These are phyloP conservation scores for Anethum foeniculum DNA, from an alignment of 140 eudicot species.

Conservation along the genomic window DNA sequence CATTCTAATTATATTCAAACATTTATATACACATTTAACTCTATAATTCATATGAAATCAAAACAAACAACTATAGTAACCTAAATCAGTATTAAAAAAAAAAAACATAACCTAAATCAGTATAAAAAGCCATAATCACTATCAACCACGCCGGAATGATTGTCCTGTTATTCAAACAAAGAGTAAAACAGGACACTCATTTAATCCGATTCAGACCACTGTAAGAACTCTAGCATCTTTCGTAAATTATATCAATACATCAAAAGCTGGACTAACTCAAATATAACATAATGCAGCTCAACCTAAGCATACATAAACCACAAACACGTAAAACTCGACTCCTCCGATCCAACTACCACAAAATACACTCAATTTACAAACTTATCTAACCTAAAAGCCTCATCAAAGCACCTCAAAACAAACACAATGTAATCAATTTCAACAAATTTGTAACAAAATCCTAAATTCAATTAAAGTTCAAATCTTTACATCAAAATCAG, in stretches of 20 bases:
- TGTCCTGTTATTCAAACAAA: background rate
- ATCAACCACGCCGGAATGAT: background rate
- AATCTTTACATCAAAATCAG: background rate
- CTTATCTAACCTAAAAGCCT: background rate
- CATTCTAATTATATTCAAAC: background rate
- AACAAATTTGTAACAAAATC: background rate
- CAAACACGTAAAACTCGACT: background rate
- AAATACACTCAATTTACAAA: background rate
- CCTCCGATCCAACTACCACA: background rate
- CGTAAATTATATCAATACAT: background rate
- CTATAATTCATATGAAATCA: background rate
- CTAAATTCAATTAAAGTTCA: background rate
- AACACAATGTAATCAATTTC: background rate
- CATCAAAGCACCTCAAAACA: no score
- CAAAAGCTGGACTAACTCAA: background rate
- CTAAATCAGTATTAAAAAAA: background rate
- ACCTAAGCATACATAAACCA: background rate
- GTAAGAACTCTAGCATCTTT: background rate
- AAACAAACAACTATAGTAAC: background rate
- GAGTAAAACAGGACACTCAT: background rate
- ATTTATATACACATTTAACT: no score
- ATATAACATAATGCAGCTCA: background rate
- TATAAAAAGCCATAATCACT: background rate
- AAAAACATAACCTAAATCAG: no score
- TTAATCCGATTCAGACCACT: background rate